Evolutionary conservation across 2,329 filamentous ascomycete genomes (phyloP), one percentile per base, ranked within the genome.

Genomic region (Penicillium glabrum): DNA sequence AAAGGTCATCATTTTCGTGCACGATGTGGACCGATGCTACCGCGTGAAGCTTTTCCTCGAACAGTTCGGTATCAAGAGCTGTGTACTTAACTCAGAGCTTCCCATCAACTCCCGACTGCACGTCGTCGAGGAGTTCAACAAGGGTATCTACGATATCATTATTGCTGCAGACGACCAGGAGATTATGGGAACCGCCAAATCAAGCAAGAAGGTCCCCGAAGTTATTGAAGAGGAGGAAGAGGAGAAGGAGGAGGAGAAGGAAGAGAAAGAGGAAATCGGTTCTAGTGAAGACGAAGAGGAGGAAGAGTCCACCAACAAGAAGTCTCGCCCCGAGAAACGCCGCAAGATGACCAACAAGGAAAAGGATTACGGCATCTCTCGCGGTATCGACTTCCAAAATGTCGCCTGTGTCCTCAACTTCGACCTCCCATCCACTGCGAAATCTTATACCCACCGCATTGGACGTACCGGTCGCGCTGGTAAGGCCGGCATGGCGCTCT

Each of bases 41-140:
- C 86, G 95, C 35, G 79, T 99, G 24, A 97, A 97, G 76, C 83
- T 99, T 8, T 99, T 95, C 71, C 84, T 99, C 51, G 95, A 99
- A 75, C 95, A 99, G 71, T 99, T 99, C 69, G 93, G 92, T 46
- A 93, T 97, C 70, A 89, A 91, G 72, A 93, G 90, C 68, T 96
- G 91, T 75, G 90, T 97, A 27, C 79, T 99, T 41, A 99, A 99
- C 77, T 95, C 91, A 1, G 93, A 99, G 71, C 78, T 99, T 35
- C 95, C 95, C 0, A 88, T 98, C 63, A 97, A 97, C 69, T 95
- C 90, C 1, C 84, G 95, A 58, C 86, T 97, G 39, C 93, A 99
- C 71, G 92, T 96, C 2, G 93, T 99, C 3, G 90, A 98, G 67
- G 92, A 98, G 73, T 99, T 99, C 78, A 99, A 98, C 79, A 90